Evolutionary conservation across 2,329 filamentous ascomycete genomes (phyloP).

Genomic region (Coccinonectria pachysandricola): DNA sequence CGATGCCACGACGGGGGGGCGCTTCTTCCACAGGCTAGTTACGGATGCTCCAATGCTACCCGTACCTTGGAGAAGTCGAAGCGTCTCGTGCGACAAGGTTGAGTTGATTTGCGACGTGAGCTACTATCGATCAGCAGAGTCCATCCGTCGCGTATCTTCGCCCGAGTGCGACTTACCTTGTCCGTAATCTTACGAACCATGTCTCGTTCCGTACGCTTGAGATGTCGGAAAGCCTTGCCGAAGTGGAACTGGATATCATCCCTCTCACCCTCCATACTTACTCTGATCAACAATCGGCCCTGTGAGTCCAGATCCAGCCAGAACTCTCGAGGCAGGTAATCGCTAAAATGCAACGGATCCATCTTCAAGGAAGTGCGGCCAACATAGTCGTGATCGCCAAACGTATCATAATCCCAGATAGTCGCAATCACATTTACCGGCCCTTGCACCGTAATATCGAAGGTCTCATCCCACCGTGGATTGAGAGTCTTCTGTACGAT

Average conservation of each 20-base stretch:
- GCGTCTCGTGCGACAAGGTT: slow-evolving; percentile 72
- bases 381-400: slow-evolving; percentile 95
- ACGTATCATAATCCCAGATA: slow-evolving; percentile 95
- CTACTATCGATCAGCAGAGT: slow-evolving; percentile 30
- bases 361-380: slow-evolving; percentile 94
- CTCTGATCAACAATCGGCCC: slow-evolving; percentile 74
- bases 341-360: slow-evolving; percentile 94
- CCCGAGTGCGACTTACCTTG: slow-evolving; percentile 53
- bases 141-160: not conserved
- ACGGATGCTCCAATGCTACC: slow-evolving; percentile 62
- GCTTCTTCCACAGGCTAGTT: slow-evolving; percentile 57
- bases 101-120: slow-evolving; percentile 88
- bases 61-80: slow-evolving; percentile 63
- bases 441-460: slow-evolving; percentile 88
- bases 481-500: slow-evolving; percentile 86
- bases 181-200: slow-evolving; percentile 98
- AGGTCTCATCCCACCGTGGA: slow-evolving; percentile 92
- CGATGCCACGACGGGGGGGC: slow-evolving; percentile 42
- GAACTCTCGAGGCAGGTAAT: slow-evolving; percentile 91
- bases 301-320: slow-evolving; percentile 97
- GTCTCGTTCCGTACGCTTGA: slow-evolving; percentile 92
- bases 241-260: slow-evolving; percentile 99
- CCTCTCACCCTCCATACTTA: slow-evolving; percentile 97
- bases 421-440: slow-evolving; percentile 92
- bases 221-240: slow-evolving; percentile 86